Conservation (phyloP, 2,329 filamentous ascomycete species). For the Intubia oerlemansii region DNA sequence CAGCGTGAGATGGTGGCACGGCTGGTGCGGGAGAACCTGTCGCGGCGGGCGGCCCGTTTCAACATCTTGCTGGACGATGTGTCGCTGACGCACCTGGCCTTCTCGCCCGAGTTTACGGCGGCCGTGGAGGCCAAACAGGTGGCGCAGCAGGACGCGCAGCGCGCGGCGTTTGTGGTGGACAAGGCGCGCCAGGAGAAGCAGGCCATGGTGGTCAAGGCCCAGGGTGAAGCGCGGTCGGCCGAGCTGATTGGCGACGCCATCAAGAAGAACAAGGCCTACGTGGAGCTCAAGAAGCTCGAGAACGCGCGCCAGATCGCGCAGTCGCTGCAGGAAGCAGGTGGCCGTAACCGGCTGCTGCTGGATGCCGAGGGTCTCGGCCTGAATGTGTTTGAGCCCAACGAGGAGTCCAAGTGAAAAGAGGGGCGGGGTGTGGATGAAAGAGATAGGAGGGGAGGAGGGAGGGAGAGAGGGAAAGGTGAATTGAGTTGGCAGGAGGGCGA, state of each 20-base stretch:
- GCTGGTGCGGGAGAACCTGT: conserved; percentile 82
- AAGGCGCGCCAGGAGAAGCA: conserved; percentile 99
- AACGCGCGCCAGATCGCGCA: conserved; percentile 80
- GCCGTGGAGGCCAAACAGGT: conserved; percentile 57
- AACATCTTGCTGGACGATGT: conserved; percentile 97
- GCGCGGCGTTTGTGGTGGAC: conserved; percentile 93
- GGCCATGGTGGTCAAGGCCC: conserved; percentile 91
- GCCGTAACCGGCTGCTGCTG: conserved; percentile 84
- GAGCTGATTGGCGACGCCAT: conserved; percentile 97
- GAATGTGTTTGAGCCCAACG: conserved; percentile 46
- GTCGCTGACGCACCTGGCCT: conserved; percentile 65
- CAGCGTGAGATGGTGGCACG: conserved; percentile 92
- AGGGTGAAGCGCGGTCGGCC: conserved; percentile 95
- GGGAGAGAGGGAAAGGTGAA: too few species aligned
- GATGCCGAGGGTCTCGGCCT: conserved; percentile 80
- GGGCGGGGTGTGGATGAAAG: too few species aligned
- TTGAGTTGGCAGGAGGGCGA: too few species aligned
- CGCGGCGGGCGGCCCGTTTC: conserved; percentile 78
- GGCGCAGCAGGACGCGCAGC: conserved; percentile 81
- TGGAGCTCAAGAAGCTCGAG: conserved; percentile 95
- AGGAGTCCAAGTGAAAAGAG: too few species aligned
- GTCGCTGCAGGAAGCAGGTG: conserved; percentile 65
- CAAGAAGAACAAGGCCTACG: conserved; percentile 96
- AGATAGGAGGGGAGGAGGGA: too few species aligned
- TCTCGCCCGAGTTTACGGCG: conserved; percentile 53